Base-by-base conservation (phyloP, 2,329 filamentous ascomycete species). In the Cadophora luteo-olivacea region DNA sequence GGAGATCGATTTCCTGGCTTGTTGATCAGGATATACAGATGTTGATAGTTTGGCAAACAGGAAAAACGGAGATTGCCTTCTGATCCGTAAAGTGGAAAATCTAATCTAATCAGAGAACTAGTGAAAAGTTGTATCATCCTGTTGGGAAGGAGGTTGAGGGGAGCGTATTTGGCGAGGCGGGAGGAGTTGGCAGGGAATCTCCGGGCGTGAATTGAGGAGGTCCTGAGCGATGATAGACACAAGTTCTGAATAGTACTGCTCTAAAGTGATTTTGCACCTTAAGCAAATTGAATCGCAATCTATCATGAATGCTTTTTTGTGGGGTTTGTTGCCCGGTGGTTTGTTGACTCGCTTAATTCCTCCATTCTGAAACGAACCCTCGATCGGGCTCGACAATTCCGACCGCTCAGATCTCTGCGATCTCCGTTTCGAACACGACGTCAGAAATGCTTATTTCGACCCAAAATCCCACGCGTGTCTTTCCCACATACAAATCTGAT, bases 81-180 rank as follows among this genome's bases (percentile, higher is more conserved):
- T n/a, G n/a, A n/a, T n/a, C n/a, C n/a, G n/a, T n/a, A n/a, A n/a
- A n/a, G n/a, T n/a, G n/a, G n/a, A n/a, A n/a, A n/a, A n/a, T n/a
- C n/a, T n/a, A n/a, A n/a, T n/a, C n/a, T n/a, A n/a, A n/a, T n/a
- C n/a, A n/a, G n/a, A n/a, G n/a, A 8, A 70, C 80, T 22, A 73
- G 69, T 52, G 80, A 80, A 4, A 76, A 74, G 12, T 80, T 78
- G 61, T 82, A 81, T 71, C 75, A 73, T 49, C 80, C 80, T 0
- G 69, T 82, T 22, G 79, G 79, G 0, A 66, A 78, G 2, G 68
- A 75, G 58, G 75, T 74, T 1, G 66, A 68, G 25, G 77, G 76
- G 0, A 72, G 52, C 9, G 65, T 63, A 48, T n/a, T 22, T 68
- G 32, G 61, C 72, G 22, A 76, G 62, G 45, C 73, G 77, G 62